Conservation (phyloP, 768 basidiomycete species). For the Pleurotus cornucopiae region DNA sequence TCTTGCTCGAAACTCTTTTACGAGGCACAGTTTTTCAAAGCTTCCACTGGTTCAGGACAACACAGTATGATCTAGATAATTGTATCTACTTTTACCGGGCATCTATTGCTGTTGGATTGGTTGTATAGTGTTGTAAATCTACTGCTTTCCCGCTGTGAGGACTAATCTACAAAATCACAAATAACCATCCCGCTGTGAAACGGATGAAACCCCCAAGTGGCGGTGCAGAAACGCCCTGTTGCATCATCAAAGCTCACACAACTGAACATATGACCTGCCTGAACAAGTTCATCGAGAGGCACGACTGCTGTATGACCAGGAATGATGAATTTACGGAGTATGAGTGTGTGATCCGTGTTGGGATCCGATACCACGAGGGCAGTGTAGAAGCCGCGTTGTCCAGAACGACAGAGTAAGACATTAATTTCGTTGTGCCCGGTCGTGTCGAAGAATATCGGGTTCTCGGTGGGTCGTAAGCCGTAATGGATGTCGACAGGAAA, state of each 20-base stretch:
- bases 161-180: no score
- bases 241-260: background rate
- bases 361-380: background rate
- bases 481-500: background rate
- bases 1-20: slow-evolving; percentile 6
- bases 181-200: no score
- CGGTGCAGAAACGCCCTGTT: background rate
- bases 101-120: no score
- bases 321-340: background rate
- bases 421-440: background rate
- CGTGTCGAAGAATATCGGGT: background rate
- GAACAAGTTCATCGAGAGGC: background rate
- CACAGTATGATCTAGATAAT: no score
- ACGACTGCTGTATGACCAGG: background rate
- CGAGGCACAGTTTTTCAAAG: background rate
- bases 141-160: no score
- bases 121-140: no score
- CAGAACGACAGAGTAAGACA: background rate
- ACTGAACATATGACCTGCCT: background rate
- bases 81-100: no score
- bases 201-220: background rate
- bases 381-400: background rate
- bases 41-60: background rate
- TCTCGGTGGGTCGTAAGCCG: background rate
- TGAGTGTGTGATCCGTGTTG: background rate